Conservation (phyloP, 257 asterid species). For the Solanum lycopersicoides region DNA sequence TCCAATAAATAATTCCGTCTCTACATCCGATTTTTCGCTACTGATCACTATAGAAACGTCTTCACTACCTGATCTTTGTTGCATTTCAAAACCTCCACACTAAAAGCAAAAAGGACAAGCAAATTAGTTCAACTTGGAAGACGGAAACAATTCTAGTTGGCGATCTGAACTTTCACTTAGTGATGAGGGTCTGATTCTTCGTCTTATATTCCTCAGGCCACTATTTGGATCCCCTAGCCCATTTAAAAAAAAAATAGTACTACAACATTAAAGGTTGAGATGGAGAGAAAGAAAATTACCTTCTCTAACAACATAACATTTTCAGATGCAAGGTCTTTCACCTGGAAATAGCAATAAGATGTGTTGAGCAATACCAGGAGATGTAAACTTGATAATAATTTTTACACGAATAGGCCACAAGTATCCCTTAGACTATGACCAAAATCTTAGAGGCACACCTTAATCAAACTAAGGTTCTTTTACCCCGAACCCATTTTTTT, state of each 20-base stretch:
- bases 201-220: neutral
- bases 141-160: neutral
- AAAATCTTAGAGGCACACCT: too few species aligned
- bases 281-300: constrained; percentile 23
- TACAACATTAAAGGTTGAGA: neutral
- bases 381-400: neutral
- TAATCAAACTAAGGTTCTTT: too few species aligned
- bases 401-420: too few species aligned
- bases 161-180: neutral
- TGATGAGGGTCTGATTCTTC: neutral
- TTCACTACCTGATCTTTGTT: constrained; percentile 4
- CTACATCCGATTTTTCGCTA: constrained; percentile 68
- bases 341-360: constrained; percentile 28
- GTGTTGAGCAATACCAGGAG: neutral
- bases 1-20: constrained; percentile 78
- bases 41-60: constrained; percentile 19
- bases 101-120: neutral
- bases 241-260: too few species aligned
- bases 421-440: too few species aligned
- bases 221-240: too few species aligned
- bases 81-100: constrained; percentile 33
- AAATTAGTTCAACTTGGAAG: neutral
- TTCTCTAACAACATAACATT: constrained; percentile 54
- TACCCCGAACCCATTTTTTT: too few species aligned
- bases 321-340: constrained; percentile 60